These are phyloP conservation scores for Cutaneotrichosporon cyanovorans DNA, from an alignment of 1,284 basidiomycete species.

Conservation along the genomic window DNA sequence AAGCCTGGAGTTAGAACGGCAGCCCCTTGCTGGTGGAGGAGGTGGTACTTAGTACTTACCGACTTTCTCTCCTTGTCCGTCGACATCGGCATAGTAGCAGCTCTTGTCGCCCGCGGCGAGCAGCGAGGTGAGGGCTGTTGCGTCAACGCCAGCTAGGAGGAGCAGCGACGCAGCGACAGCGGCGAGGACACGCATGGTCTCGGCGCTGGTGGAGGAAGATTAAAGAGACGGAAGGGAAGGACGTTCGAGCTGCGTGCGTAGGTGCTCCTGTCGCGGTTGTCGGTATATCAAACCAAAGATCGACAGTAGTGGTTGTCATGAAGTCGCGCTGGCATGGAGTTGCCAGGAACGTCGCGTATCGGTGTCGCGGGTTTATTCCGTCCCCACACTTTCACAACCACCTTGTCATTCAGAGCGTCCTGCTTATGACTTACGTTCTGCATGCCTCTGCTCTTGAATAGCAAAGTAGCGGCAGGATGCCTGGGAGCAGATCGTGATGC, in stretches of 20 bases:
- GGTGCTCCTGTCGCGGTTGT: not conserved
- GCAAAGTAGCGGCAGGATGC: no score
- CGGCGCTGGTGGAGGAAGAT: not conserved
- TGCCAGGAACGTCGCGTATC: not conserved
- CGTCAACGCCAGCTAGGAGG: slow-evolving; percentile 20
- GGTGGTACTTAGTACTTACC: no score
- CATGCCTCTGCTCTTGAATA: no score
- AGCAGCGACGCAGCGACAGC: slow-evolving; percentile 13
- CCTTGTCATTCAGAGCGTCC: no score
- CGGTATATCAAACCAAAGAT: no score
- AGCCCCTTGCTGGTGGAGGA: not conserved
- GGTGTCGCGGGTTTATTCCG: not conserved
- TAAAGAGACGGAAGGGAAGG: no score
- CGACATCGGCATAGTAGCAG: slow-evolving; percentile 97
- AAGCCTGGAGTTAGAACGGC: slow-evolving; percentile 37
- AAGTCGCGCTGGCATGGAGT: not conserved
- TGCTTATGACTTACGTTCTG: no score
- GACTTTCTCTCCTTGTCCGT: slow-evolving; percentile 49
- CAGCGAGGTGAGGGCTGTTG: slow-evolving; percentile 76
- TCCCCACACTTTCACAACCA: no score
- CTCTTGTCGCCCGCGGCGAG: slow-evolving; percentile 76
- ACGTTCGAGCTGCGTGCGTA: no score
- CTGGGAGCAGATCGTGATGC: no score
- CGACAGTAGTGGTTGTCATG: no score
- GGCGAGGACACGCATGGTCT: slow-evolving; percentile 7